Evolutionary conservation across 768 basidiomycete genomes (phyloP), one percentile per base, ranked within the genome.

Genomic region (Kwoniella sp.): DNA sequence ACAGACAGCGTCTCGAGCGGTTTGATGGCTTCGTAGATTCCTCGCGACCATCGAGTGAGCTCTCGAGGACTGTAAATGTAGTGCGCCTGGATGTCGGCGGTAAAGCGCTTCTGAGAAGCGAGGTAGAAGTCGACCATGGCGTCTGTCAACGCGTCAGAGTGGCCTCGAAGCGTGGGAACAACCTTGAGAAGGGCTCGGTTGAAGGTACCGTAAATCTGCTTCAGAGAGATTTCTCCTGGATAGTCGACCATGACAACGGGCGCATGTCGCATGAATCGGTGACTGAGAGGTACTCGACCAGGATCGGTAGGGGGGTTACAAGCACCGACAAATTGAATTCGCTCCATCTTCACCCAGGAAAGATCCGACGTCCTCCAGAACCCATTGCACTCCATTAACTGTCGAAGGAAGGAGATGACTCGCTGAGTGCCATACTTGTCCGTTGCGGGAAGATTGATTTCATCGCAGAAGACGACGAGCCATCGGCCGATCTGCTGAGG

Each of bases 391-490:
- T 98, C 96, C 46, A 99, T 92, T 29, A 99, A 86, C 79, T 98
- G 96, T 58, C 96, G 89, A 66, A 99, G 85, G 85, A 98, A 99
- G 1, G 95, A 97, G 75, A 99, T 98, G 74, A 99, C 96, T 25
- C 92, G 86, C 78, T 99, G 96, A 4, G 96, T 99, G 2, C 96
- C 96, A 74, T 99, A 99, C 81, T 93, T 95, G 83, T 99, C 96
- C 9, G 88, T 85, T 17, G 96, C 92, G 1, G 96, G 96, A 3
- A 99, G 83, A 77, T 99, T 99, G 84, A 99, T 98, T 80, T 99
- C 96, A 78, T 99, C 96, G 79, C 96, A 99, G 83, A 99, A 99
- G n/a, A 99, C 89, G 33, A 99, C 94, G 53, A 99, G 85, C 96
- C 96, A 99, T 50, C 93, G 88, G 26, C 95, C 95, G 66, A 97